Evolutionary conservation across 306 rosid species (phyloP).

Genomic region (Inga leiocalycina): DNA sequence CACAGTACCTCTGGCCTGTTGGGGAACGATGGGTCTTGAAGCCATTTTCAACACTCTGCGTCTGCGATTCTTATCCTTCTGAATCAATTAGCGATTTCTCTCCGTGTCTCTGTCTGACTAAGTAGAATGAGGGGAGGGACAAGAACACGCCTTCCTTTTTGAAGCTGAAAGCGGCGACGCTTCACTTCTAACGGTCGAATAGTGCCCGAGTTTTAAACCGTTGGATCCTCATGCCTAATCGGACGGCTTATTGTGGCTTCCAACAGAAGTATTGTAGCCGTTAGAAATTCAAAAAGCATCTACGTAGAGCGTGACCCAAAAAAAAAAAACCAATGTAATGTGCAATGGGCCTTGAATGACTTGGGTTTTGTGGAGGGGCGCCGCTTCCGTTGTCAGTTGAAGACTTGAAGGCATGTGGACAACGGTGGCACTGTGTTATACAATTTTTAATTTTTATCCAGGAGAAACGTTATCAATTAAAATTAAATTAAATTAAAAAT

Average conservation of each 20-base stretch:
- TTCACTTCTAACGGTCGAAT: slow-evolving; percentile 70
- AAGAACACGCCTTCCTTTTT: slow-evolving; percentile 38
- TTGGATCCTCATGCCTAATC: slow-evolving; percentile 48
- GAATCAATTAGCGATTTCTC: neutral
- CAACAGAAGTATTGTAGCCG: slow-evolving; percentile 53
- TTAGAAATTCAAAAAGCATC: slow-evolving; percentile 42
- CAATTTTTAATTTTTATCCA: too few relatives aligned
- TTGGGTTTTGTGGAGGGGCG: neutral
- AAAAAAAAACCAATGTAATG: neutral
- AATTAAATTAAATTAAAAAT: too few relatives aligned
- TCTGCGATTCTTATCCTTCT: neutral
- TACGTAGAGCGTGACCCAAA: neutral
- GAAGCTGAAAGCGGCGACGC: slow-evolving; percentile 52
- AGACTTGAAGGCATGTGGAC: neutral
- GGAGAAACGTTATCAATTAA: neutral
- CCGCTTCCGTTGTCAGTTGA: neutral
- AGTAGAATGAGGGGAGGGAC: slow-evolving; percentile 31
- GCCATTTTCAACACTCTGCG: slow-evolving; percentile 49
- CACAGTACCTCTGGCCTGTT: slow-evolving; percentile 61
- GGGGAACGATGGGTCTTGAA: slow-evolving; percentile 66
- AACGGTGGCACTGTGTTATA: neutral
- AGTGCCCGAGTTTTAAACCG: slow-evolving; percentile 35
- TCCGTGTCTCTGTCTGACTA: slow-evolving; percentile 21
- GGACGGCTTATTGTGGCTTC: slow-evolving; percentile 25
- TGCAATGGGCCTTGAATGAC: neutral